Conservation (phyloP, 345 rosid species). For the Salix udensis region DNA sequence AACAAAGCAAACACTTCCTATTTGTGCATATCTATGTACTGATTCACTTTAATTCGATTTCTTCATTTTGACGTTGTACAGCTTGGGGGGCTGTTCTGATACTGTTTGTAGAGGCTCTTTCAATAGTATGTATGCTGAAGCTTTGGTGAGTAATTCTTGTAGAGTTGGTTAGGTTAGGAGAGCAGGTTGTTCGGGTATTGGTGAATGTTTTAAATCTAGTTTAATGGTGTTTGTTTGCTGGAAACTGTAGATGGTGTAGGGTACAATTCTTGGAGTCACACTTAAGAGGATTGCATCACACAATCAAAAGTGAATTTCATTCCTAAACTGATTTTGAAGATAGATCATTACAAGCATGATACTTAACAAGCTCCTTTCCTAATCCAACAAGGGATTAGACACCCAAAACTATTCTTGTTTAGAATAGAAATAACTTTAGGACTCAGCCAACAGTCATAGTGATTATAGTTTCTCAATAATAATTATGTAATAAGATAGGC, state of each 20-base stretch:
- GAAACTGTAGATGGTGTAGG: neutral
- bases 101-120: neutral
- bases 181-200: neutral
- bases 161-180: neutral
- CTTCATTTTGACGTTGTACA: neutral
- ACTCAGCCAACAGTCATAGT: neutral
- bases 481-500: too few species aligned
- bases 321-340: neutral
- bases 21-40: neutral
- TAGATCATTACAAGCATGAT: neutral
- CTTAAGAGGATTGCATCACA: neutral
- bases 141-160: neutral
- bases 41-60: neutral
- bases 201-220: neutral
- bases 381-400: neutral
- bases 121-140: neutral
- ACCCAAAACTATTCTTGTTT: neutral
- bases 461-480: too few species aligned
- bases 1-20: neutral
- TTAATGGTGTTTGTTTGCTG: neutral
- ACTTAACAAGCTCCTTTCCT: neutral
- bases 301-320: neutral
- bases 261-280: neutral
- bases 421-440: neutral
- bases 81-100: neutral